phyloP scores from a whole-genome alignment of 257 asterid species.

The Voacanga thouarsii region DNA sequence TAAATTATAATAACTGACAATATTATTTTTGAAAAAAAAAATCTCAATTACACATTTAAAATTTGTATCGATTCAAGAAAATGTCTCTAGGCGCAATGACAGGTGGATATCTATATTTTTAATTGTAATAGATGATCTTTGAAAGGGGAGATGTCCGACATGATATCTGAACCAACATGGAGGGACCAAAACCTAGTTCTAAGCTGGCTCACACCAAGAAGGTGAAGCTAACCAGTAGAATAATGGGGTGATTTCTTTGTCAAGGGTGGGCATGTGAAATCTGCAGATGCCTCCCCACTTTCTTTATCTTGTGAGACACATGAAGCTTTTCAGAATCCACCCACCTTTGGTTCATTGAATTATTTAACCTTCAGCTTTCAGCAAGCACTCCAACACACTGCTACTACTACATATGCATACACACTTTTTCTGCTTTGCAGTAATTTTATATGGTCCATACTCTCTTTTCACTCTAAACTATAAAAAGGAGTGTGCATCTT shows the following conservation, averaged over 20 bases:
- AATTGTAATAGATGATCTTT: neutral
- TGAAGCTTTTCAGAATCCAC: slow-evolving; percentile 37
- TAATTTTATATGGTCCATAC: slow-evolving; percentile 13
- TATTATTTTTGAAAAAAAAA: too few species aligned
- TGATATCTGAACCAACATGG: neutral
- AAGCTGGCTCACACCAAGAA: neutral
- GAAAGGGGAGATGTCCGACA: neutral
- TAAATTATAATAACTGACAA: too few species aligned
- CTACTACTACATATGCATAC: neutral
- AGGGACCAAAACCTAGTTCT: neutral
- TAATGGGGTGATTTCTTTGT: slow-evolving; percentile 3
- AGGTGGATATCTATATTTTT: neutral
- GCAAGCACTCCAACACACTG: slow-evolving; percentile 9
- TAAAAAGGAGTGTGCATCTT: neutral
- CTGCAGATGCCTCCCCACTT: slow-evolving; percentile 2
- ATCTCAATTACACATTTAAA: too few species aligned
- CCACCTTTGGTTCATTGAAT: slow-evolving; percentile 17
- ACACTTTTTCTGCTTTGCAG: slow-evolving; percentile 7
- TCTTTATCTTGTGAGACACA: slow-evolving; percentile 20
- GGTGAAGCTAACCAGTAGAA: neutral
- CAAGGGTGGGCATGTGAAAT: slow-evolving; percentile 16
- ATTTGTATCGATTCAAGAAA: too few species aligned
- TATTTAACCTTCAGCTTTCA: slow-evolving; percentile 28
- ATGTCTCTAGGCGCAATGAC: too few species aligned
- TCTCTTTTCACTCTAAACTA: neutral